These are phyloP conservation scores for Pyracantha coccinea DNA, from an alignment of 331 rosid genomes.

Conservation along the genomic window DNA sequence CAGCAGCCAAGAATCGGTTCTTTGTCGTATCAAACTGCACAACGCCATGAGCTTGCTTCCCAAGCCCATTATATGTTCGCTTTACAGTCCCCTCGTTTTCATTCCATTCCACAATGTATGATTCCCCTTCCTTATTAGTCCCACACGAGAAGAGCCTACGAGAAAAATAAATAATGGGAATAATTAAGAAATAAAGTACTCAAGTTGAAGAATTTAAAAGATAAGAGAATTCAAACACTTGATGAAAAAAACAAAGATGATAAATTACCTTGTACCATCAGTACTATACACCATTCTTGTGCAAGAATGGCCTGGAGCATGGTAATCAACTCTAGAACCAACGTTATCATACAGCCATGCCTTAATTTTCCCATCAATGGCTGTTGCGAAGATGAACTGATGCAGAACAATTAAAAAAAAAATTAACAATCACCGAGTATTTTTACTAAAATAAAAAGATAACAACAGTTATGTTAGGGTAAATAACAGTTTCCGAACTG, in stretches of 20 bases:
- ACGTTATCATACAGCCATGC: conserved; percentile 12
- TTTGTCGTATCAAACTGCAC: conserved; percentile 14
- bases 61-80: conserved; percentile 14
- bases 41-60: background rate
- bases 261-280: conserved; percentile 9
- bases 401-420: background rate
- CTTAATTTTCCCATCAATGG: conserved; percentile 13
- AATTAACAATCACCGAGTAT: too few species aligned
- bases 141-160: conserved; percentile 18
- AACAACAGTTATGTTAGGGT: background rate
- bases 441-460: too few species aligned
- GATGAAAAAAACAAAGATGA: background rate
- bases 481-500: background rate
- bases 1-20: conserved; percentile 12
- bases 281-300: conserved; percentile 11
- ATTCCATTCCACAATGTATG: conserved; percentile 16
- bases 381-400: conserved; percentile 12
- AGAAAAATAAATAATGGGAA: background rate
- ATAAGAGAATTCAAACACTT: background rate
- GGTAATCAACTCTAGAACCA: conserved; percentile 1
- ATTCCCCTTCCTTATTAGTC: conserved; percentile 12
- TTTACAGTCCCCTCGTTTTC: conserved; percentile 9
- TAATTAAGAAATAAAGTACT: background rate
- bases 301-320: conserved; percentile 13
- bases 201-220: background rate